Percentiles rank a stretch among this genome's conserved stretches.
These are phyloP conservation scores for Medakamo hakoo DNA, from an alignment of 139 green algal species.

Conservation along the genomic window DNA sequence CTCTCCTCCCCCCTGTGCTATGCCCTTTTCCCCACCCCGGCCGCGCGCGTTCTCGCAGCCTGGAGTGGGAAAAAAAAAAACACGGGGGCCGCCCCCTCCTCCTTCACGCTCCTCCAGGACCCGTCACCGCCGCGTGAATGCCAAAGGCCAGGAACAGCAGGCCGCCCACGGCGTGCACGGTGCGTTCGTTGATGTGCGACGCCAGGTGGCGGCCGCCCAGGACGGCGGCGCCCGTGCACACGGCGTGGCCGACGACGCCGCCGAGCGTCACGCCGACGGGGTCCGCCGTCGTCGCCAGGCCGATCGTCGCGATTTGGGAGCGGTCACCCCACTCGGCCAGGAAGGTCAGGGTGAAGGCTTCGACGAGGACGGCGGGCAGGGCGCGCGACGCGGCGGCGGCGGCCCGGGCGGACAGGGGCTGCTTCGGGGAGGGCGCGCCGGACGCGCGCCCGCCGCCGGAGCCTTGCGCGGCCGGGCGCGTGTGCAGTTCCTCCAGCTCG, in stretches of 20 bases:
- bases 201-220: constrained; percentile 84
- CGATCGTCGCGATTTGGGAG: constrained; percentile 82
- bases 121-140: constrained; percentile 48
- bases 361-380: constrained; percentile 74
- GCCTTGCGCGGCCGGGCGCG: background rate
- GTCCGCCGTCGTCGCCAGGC: constrained; percentile 73
- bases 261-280: constrained; percentile 81
- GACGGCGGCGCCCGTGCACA: constrained; percentile 88
- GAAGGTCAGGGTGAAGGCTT: constrained; percentile 94
- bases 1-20: too few relatives aligned
- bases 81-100: too few relatives aligned
- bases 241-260: constrained; percentile 75
- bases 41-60: too few relatives aligned
- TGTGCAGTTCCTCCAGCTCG: constrained; percentile 16
- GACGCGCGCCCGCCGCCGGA: background rate
- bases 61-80: too few relatives aligned
- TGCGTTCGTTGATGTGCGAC: constrained; percentile 74
- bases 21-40: too few relatives aligned
- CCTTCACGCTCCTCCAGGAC: too few relatives aligned
- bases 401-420: background rate
- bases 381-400: constrained; percentile 27
- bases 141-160: constrained; percentile 85
- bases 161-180: constrained; percentile 59
- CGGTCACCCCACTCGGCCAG: constrained; percentile 97
- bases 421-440: background rate